Conservation (phyloP, 768 basidiomycete genomes). For the Boletus rufocinnamomeus region DNA sequence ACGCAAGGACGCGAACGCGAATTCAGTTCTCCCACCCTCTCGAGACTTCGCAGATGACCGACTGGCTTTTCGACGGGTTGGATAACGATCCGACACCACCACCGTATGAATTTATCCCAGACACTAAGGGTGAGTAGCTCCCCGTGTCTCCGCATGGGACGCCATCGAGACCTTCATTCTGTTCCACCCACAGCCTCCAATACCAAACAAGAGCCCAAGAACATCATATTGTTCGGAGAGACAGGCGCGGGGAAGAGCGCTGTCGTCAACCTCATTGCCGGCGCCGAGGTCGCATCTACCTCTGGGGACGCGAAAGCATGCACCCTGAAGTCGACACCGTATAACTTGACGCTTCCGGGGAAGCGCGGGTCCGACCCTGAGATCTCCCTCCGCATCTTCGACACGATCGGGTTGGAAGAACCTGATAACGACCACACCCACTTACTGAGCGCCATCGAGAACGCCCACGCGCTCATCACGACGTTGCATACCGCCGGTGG, state of each 20-base stretch:
- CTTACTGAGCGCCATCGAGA: not conserved
- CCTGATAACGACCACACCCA: not conserved
- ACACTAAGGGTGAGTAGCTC: not conserved
- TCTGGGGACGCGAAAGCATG: not conserved
- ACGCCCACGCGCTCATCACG: not conserved
- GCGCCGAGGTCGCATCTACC: not conserved
- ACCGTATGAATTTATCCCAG: not conserved
- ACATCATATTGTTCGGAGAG: slow-evolving; percentile 10
- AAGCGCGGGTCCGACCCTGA: not conserved
- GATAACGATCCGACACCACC: not conserved
- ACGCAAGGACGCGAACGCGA: not conserved
- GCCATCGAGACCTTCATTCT: not conserved
- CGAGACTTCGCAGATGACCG: not conserved
- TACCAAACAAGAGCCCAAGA: not conserved
- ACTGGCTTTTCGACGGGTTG: not conserved
- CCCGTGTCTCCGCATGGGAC: not conserved
- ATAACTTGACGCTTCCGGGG: not conserved
- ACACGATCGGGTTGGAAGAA: slow-evolving; percentile 5
- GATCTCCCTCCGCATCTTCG: slow-evolving; percentile 1
- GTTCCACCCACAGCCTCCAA: not conserved
- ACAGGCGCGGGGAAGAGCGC: slow-evolving; percentile 8
- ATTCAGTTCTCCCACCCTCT: not conserved
- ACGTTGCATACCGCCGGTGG: not conserved
- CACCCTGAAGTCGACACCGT: not conserved
- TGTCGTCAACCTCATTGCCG: slow-evolving; percentile 4